Conservation (phyloP, 805 yeast species). For the Tetrapisispora phaffii region DNA sequence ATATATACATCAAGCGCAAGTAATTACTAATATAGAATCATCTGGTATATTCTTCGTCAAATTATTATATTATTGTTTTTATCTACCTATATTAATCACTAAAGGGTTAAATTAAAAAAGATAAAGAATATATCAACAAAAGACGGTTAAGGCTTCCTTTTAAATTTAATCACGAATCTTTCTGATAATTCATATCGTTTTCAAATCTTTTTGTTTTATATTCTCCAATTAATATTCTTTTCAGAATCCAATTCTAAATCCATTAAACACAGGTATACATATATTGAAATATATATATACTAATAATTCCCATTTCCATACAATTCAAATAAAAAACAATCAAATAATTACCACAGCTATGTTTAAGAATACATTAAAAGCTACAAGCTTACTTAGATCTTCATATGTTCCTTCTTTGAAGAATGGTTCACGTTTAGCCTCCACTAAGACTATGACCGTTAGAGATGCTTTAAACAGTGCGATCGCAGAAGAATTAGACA, state of each 20-base stretch:
- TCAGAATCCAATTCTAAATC: background rate
- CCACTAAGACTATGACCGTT: constrained; percentile 68
- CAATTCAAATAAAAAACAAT: background rate
- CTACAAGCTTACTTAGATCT: background rate
- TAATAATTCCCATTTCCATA: background rate
- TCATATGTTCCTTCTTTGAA: background rate
- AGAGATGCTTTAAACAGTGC: constrained; percentile 96
- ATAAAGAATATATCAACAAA: background rate
- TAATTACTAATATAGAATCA: no score
- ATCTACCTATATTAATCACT: background rate
- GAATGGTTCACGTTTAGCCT: constrained; percentile 17
- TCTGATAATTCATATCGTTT: no score
- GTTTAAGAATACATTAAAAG: constrained; percentile 1
- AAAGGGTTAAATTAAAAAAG: background rate
- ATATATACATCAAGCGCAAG: no score
- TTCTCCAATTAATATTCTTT: background rate
- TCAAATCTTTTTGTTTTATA: background rate
- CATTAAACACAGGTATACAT: no score
- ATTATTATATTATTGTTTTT: no score
- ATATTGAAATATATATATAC: no score
- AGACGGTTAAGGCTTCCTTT: no score
- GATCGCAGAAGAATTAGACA: constrained; percentile 93
- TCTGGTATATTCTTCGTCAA: background rate
- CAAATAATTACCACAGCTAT: background rate
- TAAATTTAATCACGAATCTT: no score